Evolutionary conservation across 2,329 filamentous ascomycete genomes (phyloP).

Genomic region (Dendryphion nanum): DNA sequence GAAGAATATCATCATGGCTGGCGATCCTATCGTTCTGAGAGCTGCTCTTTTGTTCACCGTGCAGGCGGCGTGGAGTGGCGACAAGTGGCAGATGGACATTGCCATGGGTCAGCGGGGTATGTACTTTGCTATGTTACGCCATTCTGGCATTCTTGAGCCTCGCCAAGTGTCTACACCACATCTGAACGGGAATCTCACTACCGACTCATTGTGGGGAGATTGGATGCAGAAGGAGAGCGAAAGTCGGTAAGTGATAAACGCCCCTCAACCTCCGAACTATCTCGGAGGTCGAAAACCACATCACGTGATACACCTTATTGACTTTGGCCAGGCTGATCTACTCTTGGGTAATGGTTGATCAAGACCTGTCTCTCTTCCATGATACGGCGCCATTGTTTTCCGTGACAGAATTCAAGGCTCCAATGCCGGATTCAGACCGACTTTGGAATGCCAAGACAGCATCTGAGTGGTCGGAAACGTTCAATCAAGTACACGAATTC

Average conservation of each 20-base stretch:
- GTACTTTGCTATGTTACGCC: conserved; percentile 71
- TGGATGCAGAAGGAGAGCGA: conserved; percentile 66
- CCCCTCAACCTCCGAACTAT: too few relatives aligned
- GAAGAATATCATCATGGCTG: conserved; percentile 67
- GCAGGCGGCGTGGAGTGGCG: conserved; percentile 69
- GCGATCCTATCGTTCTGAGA: conserved; percentile 63
- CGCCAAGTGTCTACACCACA: conserved; percentile 47
- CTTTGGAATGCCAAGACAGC: conserved; percentile 63
- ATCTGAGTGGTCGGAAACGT: conserved; percentile 58
- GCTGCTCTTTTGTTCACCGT: conserved; percentile 67
- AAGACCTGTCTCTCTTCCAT: conserved; percentile 52
- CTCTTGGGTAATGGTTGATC: conserved; percentile 73
- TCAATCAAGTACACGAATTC: conserved; percentile 60
- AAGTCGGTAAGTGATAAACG: conserved; percentile 52
- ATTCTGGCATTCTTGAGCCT: conserved; percentile 64
- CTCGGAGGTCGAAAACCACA: too few relatives aligned
- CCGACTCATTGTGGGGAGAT: conserved; percentile 58
- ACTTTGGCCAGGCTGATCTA: conserved; percentile 62
- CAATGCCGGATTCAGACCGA: conserved; percentile 62
- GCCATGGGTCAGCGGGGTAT: conserved; percentile 72
- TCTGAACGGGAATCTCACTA: conserved; percentile 42
- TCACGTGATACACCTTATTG: conserved; percentile 24
- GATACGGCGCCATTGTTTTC: conserved; percentile 54
- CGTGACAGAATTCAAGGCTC: conserved; percentile 63
- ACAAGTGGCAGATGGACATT: conserved; percentile 77